These are phyloP conservation scores for Colletotrichum endophyticum DNA, from an alignment of 2,329 filamentous ascomycete genomes.

Conservation along the genomic window DNA sequence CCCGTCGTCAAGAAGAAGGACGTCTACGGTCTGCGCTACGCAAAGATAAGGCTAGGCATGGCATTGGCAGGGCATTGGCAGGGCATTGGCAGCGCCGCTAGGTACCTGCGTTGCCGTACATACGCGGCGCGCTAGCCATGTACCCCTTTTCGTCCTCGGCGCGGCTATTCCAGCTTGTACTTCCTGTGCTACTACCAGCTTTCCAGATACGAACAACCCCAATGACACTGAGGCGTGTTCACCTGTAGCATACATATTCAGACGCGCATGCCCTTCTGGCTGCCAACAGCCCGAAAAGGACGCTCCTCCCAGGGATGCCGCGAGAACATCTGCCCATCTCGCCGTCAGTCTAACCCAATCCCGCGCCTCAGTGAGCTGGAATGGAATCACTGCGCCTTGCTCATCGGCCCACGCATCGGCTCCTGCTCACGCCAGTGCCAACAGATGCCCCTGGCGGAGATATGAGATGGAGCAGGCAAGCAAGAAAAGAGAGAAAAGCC, in stretches of 20 bases:
- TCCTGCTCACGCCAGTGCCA: conserved; percentile 1
- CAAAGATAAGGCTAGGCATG: background rate
- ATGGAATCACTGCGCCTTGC: conserved; percentile 11
- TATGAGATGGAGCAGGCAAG: background rate
- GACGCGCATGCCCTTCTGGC: background rate
- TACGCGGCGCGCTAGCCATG: background rate
- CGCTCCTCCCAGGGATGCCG: background rate
- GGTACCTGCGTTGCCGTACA: conserved; percentile 14
- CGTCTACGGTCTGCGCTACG: background rate
- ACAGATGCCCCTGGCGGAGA: background rate
- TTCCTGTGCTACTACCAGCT: too few species aligned
- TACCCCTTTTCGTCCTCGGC: conserved; percentile 13
- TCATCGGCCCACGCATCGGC: background rate
- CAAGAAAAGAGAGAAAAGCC: background rate
- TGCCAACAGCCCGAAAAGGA: background rate
- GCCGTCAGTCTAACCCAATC: background rate
- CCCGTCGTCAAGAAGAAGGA: background rate
- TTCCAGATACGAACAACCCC: background rate
- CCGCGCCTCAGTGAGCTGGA: background rate
- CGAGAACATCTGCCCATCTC: background rate
- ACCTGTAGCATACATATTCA: background rate
- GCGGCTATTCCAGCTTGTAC: background rate
- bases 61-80: background rate
- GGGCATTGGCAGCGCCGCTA: background rate
- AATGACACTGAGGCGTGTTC: background rate